Percentiles rank a stretch among this genome's conserved stretches.
phyloP scores from a whole-genome alignment of 495 filamentous ascomycete species.

The Aspergillus saccharolyticus region DNA sequence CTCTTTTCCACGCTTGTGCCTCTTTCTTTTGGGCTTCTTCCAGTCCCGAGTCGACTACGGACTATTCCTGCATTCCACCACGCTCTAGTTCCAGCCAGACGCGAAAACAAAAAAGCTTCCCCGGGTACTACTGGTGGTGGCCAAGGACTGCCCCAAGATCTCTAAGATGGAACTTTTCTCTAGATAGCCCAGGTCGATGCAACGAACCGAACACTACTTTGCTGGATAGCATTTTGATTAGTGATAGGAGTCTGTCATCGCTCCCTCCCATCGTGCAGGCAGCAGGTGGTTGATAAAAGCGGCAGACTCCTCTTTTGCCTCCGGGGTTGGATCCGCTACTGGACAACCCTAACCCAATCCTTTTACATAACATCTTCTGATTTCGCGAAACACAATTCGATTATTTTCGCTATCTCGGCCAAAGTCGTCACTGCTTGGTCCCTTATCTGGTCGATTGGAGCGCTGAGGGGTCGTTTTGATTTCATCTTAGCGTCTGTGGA shows the following conservation, averaged over 20 bases:
- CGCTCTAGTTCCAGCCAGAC: neutral
- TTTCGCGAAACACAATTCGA: slow-evolving; percentile 12
- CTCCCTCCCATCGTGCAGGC: neutral
- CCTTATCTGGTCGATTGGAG: slow-evolving; percentile 3
- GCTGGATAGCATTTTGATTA: neutral
- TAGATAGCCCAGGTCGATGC: neutral
- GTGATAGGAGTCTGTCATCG: neutral
- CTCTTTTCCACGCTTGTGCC: neutral
- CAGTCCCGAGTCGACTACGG: neutral
- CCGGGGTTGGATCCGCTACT: slow-evolving; percentile 16
- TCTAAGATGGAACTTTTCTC: neutral
- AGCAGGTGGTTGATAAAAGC: neutral
- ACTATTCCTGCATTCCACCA: neutral
- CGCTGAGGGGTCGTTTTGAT: neutral
- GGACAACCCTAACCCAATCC: slow-evolving; percentile 7
- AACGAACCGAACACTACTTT: neutral
- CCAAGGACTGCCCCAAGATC: neutral
- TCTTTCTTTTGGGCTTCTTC: neutral
- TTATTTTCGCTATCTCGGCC: slow-evolving; percentile 9
- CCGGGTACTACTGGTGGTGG: neutral
- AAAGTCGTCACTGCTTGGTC: slow-evolving; percentile 21
- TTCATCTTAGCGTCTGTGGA: neutral
- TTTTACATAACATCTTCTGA: slow-evolving; percentile 28
- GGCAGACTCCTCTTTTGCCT: neutral
- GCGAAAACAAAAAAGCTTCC: neutral